Conservation (phyloP, 148 eudicot species). For the Pharnaceum exiguum region DNA sequence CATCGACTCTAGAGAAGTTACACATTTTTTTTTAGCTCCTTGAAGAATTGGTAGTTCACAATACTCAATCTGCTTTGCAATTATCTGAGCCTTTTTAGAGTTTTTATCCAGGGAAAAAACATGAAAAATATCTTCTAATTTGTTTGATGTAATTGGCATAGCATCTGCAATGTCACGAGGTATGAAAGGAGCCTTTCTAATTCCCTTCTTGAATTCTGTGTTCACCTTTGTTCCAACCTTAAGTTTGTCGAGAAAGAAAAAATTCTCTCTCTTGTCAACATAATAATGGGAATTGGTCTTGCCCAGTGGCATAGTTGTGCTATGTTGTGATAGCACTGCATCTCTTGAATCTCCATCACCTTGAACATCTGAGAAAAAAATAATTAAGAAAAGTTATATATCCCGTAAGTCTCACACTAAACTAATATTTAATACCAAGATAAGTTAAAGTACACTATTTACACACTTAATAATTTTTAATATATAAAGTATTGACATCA, state of each 20-base stretch:
- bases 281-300: not conserved
- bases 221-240: not conserved
- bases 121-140: constrained; percentile 14
- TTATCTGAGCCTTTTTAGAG: constrained; percentile 8
- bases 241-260: constrained; percentile 18
- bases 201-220: constrained; percentile 7
- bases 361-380: no score
- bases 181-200: constrained; percentile 17
- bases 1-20: constrained; percentile 30
- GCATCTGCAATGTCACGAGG: constrained; percentile 15
- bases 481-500: no score
- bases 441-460: no score
- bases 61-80: constrained; percentile 6
- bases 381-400: no score
- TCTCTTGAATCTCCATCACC: no score
- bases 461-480: no score
- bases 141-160: constrained; percentile 26
- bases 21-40: constrained; percentile 27
- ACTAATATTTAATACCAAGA: no score
- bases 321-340: no score
- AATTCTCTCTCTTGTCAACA: not conserved
- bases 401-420: no score
- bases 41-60: constrained; percentile 9
- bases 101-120: not conserved
- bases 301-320: no score